Base-by-base conservation (phyloP, 2,329 filamentous ascomycete genomes). In the Trichoderma citrinoviride region DNA sequence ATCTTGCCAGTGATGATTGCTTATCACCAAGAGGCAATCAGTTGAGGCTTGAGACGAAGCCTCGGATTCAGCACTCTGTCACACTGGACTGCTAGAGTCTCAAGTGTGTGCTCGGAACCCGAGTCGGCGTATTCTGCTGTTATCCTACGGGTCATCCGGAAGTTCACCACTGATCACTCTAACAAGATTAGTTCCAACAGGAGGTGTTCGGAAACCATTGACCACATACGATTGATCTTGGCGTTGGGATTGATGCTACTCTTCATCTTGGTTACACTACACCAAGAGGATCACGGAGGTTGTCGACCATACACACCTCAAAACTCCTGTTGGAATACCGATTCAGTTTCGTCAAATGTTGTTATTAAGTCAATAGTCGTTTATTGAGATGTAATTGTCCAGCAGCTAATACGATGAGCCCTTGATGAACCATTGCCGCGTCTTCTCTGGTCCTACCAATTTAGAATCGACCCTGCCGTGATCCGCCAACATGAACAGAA, bases 401-500 rank as follows among this genome's bases (percentile, higher is more conserved):
- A 54, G 37, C 6, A 40, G 2, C 33, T 54, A 54, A 54, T 54
- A 54, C 0, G n/a, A 17, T 40, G 19, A 14, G 10, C 33, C 19
- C 1, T 40, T 40, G 37, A 19, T 19, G 23, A 40, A 54, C 52
- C 52, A 54, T 12, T 54, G 33, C 19, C 29, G 52, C 21, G 52
- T 54, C 19, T 54, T 54, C 17, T 40, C 52, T 40, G 52, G 33
- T 8, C 52, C 52, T 25, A 40, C 33, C 21, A 54, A 3, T 19
- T 23, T 54, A 17, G 52, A 54, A 17, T 19, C 10, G 14, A 40
- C 33, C 7, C 21, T 54, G 33, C 52, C 52, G 29, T 5, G 3
- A 15, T 54, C 52, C 10, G 33, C 52, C 52, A 54, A 54, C 52
- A 40, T 40, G n/a, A 40, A 54, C 29, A 54, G 33, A 2, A 54